Base-by-base conservation (phyloP, 2,329 filamentous ascomycete genomes). In the Fusarium pilosicola region DNA sequence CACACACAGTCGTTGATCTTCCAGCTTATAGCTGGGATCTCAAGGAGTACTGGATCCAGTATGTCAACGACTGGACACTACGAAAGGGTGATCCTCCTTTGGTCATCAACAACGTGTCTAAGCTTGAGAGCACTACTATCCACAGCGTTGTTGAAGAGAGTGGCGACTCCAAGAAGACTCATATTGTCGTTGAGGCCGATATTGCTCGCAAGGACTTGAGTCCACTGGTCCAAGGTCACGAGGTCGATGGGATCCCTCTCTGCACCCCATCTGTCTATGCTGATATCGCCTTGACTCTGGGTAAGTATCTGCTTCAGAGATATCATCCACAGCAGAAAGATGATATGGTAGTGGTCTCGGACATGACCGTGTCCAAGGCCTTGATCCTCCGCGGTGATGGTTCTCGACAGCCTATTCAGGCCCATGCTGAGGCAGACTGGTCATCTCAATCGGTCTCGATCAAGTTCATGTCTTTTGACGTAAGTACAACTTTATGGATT, bases 11-110 rank as follows among this genome's bases (percentile, higher is more conserved):
- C 18, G 81, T 94, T 10, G 83, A 88, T 5, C 84, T 95, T 4
- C 93, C 93, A 0, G 88, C 88, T 7, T 95, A 95, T 78, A 87
- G 86, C 2, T 95, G 92, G 82, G 91, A 95, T 75, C 85, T 90
- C 76, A 94, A 94, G 85, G 91, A 89, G 73, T 94, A 94, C 80
- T 91, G 89, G 88, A 85, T 90, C 36, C 83, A 87, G 74, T 90
- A 90, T 74, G 82, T 87, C 63, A 92, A 93, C 68, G 91, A 94
- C 80, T 94, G 91, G 91, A 88, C 87, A 17, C 84, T 94, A 22
- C 89, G 88, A 72, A 94, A 95, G 85, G 80, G 87, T 80, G 55
- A 76, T n/a, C 52, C 70, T 13, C 74, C 74, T 12, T 39, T 76
- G 20, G 39, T 72, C 4, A 71, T 76, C 48, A 71, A 66, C 12